phyloP scores from a whole-genome alignment of 2,329 filamentous ascomycete genomes.

The Xylariaceae sp. region DNA sequence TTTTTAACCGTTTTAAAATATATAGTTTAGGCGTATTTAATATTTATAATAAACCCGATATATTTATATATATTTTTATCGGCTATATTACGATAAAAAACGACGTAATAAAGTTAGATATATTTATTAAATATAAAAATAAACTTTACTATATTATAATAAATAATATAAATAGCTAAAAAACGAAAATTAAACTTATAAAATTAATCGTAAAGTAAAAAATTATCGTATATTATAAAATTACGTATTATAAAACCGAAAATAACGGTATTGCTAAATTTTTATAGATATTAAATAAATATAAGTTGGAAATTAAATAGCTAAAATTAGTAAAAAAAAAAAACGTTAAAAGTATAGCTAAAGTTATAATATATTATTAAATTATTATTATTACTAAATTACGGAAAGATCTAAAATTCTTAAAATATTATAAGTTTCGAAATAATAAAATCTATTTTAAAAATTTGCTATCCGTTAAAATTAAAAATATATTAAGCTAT shows the following conservation, averaged over 20 bases:
- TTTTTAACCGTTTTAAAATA: background rate
- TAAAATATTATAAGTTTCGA: background rate
- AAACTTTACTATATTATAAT: background rate
- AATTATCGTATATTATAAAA: background rate
- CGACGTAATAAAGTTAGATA: conserved; percentile 1
- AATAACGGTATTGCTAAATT: background rate
- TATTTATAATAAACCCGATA: conserved; percentile 1
- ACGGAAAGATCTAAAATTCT: conserved; percentile 1
- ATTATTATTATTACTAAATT: conserved; percentile 1
- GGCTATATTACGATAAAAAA: conserved; percentile 2
- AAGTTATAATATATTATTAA: background rate
- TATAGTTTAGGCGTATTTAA: background rate
- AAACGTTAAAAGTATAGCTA: conserved; percentile 1
- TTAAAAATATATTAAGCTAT: background rate
- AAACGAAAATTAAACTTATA: background rate
- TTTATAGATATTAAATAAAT: background rate
- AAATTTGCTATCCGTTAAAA: background rate
- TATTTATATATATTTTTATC: conserved; percentile 1
- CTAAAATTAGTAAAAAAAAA: background rate
- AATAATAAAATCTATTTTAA: background rate
- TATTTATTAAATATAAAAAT: background rate
- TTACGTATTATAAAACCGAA: background rate
- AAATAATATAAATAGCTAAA: background rate
- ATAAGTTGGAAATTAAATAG: background rate
- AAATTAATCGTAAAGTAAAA: background rate